A percentile compares a stretch with the other conserved stretches of the same genome.
phyloP scores from a whole-genome alignment of 345 rosid species.

The Eucalyptus grandis region DNA sequence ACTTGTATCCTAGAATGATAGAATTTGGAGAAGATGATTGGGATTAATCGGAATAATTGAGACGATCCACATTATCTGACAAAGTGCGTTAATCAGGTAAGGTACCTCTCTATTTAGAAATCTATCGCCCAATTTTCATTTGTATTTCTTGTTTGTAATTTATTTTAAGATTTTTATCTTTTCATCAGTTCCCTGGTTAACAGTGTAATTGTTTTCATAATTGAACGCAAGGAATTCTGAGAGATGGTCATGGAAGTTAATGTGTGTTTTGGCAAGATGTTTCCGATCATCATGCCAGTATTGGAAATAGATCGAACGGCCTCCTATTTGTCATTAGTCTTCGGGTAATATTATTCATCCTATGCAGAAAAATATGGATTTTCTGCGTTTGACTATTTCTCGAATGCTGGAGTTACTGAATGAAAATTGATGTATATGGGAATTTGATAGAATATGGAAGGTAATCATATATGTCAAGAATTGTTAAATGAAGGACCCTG shows the following conservation, averaged over 20 bases:
- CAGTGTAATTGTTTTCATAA: too few relatives aligned
- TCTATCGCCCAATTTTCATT: too few relatives aligned
- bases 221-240: background rate
- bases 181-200: background rate
- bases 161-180: background rate
- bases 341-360: background rate
- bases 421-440: background rate
- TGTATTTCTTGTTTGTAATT: too few relatives aligned
- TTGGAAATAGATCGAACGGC: too few relatives aligned
- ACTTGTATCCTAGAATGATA: too few relatives aligned
- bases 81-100: too few relatives aligned
- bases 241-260: too few relatives aligned
- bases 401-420: background rate
- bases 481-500: background rate
- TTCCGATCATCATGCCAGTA: too few relatives aligned
- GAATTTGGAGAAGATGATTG: too few relatives aligned
- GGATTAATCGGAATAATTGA: too few relatives aligned
- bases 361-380: background rate
- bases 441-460: too few relatives aligned
- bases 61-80: background rate
- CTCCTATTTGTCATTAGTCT: background rate
- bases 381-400: background rate
- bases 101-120: too few relatives aligned
- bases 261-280: background rate
- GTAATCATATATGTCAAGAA: background rate